Percentiles rank a stretch among this genome's conserved stretches.
These are phyloP conservation scores for Phytophthora constricta DNA, from an alignment of 352 stramenopile species.

Conservation along the genomic window DNA sequence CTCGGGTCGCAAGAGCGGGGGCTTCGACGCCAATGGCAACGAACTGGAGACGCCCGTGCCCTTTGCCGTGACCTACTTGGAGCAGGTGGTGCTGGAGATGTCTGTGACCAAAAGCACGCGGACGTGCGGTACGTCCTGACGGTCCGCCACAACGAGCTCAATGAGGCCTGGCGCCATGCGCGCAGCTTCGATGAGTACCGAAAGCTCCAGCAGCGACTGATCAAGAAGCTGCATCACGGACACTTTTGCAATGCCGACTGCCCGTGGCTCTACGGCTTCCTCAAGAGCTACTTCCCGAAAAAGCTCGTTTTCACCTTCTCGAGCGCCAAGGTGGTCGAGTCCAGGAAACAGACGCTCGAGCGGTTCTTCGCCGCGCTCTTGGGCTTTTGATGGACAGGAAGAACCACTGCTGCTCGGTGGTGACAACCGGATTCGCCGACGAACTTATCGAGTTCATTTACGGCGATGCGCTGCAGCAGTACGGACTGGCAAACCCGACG, in stretches of 20 bases:
- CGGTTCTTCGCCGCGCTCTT: constrained; percentile 67
- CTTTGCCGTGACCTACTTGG: constrained; percentile 53
- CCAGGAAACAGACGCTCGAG: constrained; percentile 59
- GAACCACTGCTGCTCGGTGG: constrained; percentile 65
- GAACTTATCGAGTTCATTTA: constrained; percentile 74
- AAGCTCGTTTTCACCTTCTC: constrained; percentile 64
- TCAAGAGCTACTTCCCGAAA: constrained; percentile 84
- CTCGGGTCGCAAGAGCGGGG: constrained; percentile 29
- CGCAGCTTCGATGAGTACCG: constrained; percentile 82
- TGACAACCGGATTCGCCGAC: constrained; percentile 41
- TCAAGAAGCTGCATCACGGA: constrained; percentile 68
- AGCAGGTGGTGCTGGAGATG: constrained; percentile 57
- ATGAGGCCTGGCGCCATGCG: constrained; percentile 51
- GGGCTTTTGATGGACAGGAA: constrained; percentile 55
- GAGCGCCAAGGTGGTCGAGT: constrained; percentile 47
- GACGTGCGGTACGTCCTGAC: constrained; percentile 72
- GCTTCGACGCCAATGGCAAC: constrained; percentile 30
- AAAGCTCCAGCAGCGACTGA: constrained; percentile 65
- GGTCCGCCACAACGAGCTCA: constrained; percentile 44
- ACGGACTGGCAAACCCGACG: constrained; percentile 43
- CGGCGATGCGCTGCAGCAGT: constrained; percentile 57
- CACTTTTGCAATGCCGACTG: constrained; percentile 81
- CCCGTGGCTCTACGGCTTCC: constrained; percentile 73
- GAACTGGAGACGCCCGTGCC: constrained; percentile 45
- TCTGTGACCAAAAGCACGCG: constrained; percentile 53